Percentiles rank a stretch among this genome's conserved stretches.
These are phyloP conservation scores for Pyronema omphalodes DNA, from an alignment of 495 filamentous ascomycete species.

Conservation along the genomic window DNA sequence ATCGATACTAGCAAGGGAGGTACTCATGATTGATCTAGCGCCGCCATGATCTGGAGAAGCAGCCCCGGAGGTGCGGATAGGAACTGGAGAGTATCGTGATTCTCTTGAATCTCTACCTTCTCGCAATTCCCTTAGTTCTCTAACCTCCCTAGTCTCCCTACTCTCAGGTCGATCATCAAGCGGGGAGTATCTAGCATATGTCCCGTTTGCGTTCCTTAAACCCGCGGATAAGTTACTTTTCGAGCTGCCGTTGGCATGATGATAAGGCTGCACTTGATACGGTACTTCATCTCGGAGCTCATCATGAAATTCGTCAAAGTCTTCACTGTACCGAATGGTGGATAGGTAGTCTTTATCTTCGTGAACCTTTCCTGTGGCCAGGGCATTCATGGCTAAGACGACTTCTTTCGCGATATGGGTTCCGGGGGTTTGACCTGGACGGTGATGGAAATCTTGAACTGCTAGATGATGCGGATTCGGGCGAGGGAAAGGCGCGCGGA, in stretches of 20 bases:
- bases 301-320: constrained; percentile 13
- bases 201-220: neutral
- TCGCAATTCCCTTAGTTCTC: too few relatives aligned
- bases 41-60: constrained; percentile 14
- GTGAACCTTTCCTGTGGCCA: constrained; percentile 15
- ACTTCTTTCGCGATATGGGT: constrained; percentile 17
- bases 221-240: constrained; percentile 16
- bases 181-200: neutral
- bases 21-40: constrained; percentile 21
- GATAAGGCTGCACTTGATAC: constrained; percentile 12
- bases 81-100: constrained; percentile 17
- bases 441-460: constrained; percentile 12
- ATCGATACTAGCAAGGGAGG: constrained; percentile 23
- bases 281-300: constrained; percentile 16
- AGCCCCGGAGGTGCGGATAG: constrained; percentile 17
- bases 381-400: constrained; percentile 21
- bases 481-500: neutral
- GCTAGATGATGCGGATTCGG: constrained; percentile 3
- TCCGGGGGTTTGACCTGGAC: constrained; percentile 19
- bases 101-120: constrained; percentile 12
- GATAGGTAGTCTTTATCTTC: neutral
- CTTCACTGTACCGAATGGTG: too few relatives aligned
- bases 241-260: constrained; percentile 15
- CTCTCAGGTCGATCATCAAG: too few relatives aligned
- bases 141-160: too few relatives aligned